These are phyloP conservation scores for Tympanopsis confertula DNA, from an alignment of 2,329 filamentous ascomycete genomes.

Conservation along the genomic window DNA sequence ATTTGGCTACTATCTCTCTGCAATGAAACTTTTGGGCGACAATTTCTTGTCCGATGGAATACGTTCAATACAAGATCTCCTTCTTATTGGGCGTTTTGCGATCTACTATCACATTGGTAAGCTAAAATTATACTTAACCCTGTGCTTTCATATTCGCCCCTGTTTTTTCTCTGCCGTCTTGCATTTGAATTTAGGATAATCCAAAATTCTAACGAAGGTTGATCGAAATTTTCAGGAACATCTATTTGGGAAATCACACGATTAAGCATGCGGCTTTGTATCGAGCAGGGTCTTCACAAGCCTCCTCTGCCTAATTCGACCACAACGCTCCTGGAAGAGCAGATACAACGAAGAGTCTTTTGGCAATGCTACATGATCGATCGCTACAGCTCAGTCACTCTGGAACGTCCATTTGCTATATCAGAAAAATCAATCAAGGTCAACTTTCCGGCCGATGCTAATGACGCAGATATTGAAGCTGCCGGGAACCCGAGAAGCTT, in stretches of 20 bases:
- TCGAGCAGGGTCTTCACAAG: conserved; percentile 22
- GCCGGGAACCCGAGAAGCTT: conserved; percentile 3
- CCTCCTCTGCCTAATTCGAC: conserved; percentile 2
- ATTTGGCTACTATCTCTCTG: conserved; percentile 25
- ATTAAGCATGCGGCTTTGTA: conserved; percentile 25
- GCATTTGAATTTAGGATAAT: no score
- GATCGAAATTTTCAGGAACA: conserved; percentile 10
- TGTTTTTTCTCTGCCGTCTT: no score
- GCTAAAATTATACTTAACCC: neutral
- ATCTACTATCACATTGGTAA: conserved; percentile 28
- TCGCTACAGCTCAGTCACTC: conserved; percentile 26
- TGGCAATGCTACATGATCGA: conserved; percentile 33
- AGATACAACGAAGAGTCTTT: conserved; percentile 25
- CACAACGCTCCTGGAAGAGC: conserved; percentile 15
- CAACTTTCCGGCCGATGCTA: conserved; percentile 18
- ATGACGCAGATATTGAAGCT: conserved; percentile 17
- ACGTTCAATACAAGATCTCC: conserved; percentile 23
- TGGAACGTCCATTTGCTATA: conserved; percentile 27
- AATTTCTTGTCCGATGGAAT: conserved; percentile 17
- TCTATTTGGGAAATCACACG: conserved; percentile 27
- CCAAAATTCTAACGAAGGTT: no score
- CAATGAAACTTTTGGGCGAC: conserved; percentile 16
- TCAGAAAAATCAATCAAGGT: conserved; percentile 23
- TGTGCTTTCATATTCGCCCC: no score
- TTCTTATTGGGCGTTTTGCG: conserved; percentile 25